Percentiles rank a stretch among this genome's conserved stretches.
phyloP scores from a whole-genome alignment of 768 basidiomycete genomes.

The Termitomyces sp. region DNA sequence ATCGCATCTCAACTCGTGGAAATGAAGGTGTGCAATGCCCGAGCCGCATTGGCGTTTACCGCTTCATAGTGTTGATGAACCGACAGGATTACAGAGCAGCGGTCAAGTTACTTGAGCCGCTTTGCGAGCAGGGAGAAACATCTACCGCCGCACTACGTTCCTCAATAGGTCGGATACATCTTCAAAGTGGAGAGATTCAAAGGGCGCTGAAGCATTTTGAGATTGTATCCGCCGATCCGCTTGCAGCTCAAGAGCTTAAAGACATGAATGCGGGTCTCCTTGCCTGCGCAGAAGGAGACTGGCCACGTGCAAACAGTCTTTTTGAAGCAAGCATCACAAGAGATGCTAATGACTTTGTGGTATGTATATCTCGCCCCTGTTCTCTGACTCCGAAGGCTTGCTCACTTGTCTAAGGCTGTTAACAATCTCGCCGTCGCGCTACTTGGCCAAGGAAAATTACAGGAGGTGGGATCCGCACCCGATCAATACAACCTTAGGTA shows the following conservation, averaged over 20 bases:
- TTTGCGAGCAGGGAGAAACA: slow-evolving; percentile 39
- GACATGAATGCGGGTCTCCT: slow-evolving; percentile 64
- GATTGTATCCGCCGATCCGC: slow-evolving; percentile 37
- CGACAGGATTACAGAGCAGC: slow-evolving; percentile 66
- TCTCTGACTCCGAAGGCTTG: neutral
- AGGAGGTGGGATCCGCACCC: slow-evolving; percentile 46
- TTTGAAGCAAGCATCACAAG: slow-evolving; percentile 38
- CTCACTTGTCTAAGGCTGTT: slow-evolving; percentile 26
- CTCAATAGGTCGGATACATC: slow-evolving; percentile 66
- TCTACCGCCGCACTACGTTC: slow-evolving; percentile 57
- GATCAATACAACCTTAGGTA: neutral
- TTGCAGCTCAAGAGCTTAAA: slow-evolving; percentile 37
- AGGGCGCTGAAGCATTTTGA: slow-evolving; percentile 57
- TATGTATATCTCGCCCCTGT: slow-evolving; percentile 22
- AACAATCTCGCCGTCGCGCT: slow-evolving; percentile 75
- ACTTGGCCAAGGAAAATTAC: slow-evolving; percentile 64
- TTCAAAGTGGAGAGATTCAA: slow-evolving; percentile 63
- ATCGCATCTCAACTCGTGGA: slow-evolving; percentile 79
- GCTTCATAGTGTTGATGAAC: neutral
- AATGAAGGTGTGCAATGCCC: slow-evolving; percentile 55
- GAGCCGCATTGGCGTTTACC: neutral
- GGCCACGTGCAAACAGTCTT: slow-evolving; percentile 43
- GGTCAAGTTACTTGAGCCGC: slow-evolving; percentile 57
- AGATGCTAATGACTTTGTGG: slow-evolving; percentile 59
- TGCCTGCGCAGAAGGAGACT: slow-evolving; percentile 66